phyloP scores from a whole-genome alignment of 2,329 filamentous ascomycete species.

The Triangularia verruculosa region DNA sequence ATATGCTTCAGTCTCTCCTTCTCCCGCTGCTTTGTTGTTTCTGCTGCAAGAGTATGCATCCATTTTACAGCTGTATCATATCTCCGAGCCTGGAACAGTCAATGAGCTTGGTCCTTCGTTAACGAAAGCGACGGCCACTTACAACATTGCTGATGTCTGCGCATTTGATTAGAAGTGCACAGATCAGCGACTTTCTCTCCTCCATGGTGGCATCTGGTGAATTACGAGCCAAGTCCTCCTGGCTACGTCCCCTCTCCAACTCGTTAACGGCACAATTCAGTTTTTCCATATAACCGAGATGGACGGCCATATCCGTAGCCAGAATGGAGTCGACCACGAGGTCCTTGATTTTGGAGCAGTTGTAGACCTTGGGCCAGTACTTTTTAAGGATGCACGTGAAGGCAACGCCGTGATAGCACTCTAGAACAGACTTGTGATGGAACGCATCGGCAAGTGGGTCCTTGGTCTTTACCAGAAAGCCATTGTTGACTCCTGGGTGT shows the following conservation, averaged over 20 bases:
- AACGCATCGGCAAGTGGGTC: conserved; percentile 92
- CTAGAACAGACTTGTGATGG: conserved; percentile 93
- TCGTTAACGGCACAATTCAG: conserved; percentile 74
- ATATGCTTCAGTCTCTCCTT: conserved; percentile 91
- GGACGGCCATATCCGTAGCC: conserved; percentile 94
- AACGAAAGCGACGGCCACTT: conserved; percentile 40
- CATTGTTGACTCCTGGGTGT: conserved; percentile 96
- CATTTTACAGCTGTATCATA: conserved; percentile 81
- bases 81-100: conserved; percentile 63
- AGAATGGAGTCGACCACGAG: conserved; percentile 97
- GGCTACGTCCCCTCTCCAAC: conserved; percentile 58
- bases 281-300: conserved; percentile 95
- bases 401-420: conserved; percentile 95
- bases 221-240: conserved; percentile 72
- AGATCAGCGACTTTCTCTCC: conserved; percentile 78
- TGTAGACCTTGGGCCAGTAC: conserved; percentile 83
- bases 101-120: conserved; percentile 14
- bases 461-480: conserved; percentile 88
- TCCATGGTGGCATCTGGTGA: conserved; percentile 40
- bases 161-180: conserved; percentile 92
- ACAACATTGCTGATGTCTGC: conserved; percentile 98
- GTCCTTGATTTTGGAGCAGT: conserved; percentile 74
- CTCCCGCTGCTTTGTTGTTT: conserved; percentile 87
- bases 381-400: conserved; percentile 93
- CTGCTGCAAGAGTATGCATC: conserved; percentile 92